A percentile compares a stretch with the other conserved stretches of the same genome.
These are phyloP conservation scores for Ilyonectria sp. DNA, from an alignment of 2,329 filamentous ascomycete species.

Conservation along the genomic window DNA sequence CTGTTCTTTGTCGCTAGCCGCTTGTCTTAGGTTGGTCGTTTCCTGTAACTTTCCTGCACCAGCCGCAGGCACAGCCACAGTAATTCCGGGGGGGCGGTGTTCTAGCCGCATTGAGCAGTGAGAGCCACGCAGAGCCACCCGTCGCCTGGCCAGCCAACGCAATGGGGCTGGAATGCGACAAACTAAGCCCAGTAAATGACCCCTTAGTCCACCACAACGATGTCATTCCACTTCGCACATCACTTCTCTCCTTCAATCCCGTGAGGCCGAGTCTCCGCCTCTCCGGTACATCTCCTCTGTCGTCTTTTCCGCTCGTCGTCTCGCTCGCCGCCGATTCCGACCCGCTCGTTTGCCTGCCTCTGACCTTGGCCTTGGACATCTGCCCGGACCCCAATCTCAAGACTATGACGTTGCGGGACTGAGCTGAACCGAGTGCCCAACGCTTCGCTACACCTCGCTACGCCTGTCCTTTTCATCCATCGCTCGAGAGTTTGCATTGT, in stretches of 20 bases:
- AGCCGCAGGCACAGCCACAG: slow-evolving; percentile 36
- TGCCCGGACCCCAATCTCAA: slow-evolving; percentile 26
- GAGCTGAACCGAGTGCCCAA: slow-evolving; percentile 42
- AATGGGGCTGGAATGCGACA: slow-evolving; percentile 43
- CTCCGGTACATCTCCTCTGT: slow-evolving; percentile 22
- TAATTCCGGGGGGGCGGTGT: background rate
- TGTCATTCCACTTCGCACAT: slow-evolving; percentile 48
- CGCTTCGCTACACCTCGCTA: slow-evolving; percentile 21
- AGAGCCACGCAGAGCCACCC: slow-evolving; percentile 37
- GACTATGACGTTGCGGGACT: slow-evolving; percentile 49
- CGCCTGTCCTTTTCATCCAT: slow-evolving; percentile 29
- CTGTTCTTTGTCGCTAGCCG: background rate
- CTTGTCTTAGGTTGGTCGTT: background rate
- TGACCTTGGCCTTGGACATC: slow-evolving; percentile 15
- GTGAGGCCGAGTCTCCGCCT: slow-evolving; percentile 41
- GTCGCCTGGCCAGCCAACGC: slow-evolving; percentile 52
- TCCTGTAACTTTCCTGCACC: background rate
- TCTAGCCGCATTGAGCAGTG: background rate
- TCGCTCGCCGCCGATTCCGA: slow-evolving; percentile 18
- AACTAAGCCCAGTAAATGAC: slow-evolving; percentile 36
- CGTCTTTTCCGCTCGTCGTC: slow-evolving; percentile 13
- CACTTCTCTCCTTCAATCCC: slow-evolving; percentile 46
- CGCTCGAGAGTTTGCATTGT: slow-evolving; percentile 17
- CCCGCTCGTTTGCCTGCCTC: slow-evolving; percentile 26
- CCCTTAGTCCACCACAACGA: slow-evolving; percentile 43